Conservation (phyloP, 2,329 filamentous ascomycete species). For the Aspergillus brunneoviolaceus region DNA sequence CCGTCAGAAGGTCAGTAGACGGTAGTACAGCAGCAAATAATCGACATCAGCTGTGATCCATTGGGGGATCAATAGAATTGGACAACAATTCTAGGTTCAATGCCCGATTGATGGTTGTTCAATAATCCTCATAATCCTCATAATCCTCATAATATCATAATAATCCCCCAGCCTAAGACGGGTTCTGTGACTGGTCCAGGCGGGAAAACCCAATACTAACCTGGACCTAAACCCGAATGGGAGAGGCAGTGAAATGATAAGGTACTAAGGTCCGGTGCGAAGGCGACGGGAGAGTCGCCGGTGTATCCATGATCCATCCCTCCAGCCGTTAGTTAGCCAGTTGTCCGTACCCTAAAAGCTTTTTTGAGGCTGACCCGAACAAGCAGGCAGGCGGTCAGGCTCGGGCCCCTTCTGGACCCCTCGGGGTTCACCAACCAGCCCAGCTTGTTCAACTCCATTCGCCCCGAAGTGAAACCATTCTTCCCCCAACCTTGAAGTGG, state of each 20-base stretch:
- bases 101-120: neutral
- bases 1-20: neutral
- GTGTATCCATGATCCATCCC: too few relatives aligned
- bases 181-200: constrained; percentile 8
- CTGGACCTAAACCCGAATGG: neutral
- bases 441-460: neutral
- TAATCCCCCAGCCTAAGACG: neutral
- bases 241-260: neutral
- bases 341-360: too few relatives aligned
- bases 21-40: constrained; percentile 7
- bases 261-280: neutral
- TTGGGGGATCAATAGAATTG: neutral
- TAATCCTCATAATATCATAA: too few relatives aligned
- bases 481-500: neutral
- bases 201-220: constrained; percentile 1
- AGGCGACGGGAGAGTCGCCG: too few relatives aligned
- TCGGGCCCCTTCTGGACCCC: neutral
- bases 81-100: neutral
- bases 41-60: neutral
- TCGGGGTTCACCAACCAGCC: neutral
- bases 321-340: too few relatives aligned
- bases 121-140: too few relatives aligned
- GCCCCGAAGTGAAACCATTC: neutral
- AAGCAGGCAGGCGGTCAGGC: neutral
- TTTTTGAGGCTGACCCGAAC: neutral